These are phyloP conservation scores for Solanum chaucha DNA, from an alignment of 257 asterid species.

Conservation along the genomic window DNA sequence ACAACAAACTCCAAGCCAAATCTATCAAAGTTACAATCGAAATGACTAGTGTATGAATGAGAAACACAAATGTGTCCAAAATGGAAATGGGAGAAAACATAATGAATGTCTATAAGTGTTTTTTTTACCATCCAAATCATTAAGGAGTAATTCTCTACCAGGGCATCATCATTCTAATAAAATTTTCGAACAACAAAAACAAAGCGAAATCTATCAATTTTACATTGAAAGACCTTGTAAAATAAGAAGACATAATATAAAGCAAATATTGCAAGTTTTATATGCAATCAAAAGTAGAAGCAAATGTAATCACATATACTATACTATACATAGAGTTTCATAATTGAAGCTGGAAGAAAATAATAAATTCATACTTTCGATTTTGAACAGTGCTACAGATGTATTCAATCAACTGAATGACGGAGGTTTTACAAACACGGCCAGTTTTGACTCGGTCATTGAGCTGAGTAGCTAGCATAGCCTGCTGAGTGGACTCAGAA, in stretches of 20 bases:
- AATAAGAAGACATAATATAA: neutral
- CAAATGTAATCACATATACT: neutral
- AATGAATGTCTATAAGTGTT: neutral
- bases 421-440: conserved; percentile 64
- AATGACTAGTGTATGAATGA: neutral
- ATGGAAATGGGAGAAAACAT: neutral
- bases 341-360: neutral
- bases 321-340: neutral
- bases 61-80: neutral
- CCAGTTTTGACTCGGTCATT: conserved; percentile 60
- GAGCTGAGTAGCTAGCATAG: conserved; percentile 93
- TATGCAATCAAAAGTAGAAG: neutral
- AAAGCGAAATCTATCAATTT: neutral
- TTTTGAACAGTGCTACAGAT: conserved; percentile 64
- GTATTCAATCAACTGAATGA: conserved; percentile 82
- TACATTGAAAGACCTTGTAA: neutral
- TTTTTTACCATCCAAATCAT: neutral
- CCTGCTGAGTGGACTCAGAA: conserved; percentile 63
- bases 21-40: neutral
- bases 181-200: neutral
- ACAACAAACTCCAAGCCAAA: neutral
- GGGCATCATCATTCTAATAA: neutral
- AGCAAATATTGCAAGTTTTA: neutral
- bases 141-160: neutral
- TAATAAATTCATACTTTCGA: conserved; percentile 45